Percentiles rank a stretch among this genome's conserved stretches.
Evolutionary conservation across 208 protist species (phyloP).

Genomic region (Ichthyophonus hoferi): DNA sequence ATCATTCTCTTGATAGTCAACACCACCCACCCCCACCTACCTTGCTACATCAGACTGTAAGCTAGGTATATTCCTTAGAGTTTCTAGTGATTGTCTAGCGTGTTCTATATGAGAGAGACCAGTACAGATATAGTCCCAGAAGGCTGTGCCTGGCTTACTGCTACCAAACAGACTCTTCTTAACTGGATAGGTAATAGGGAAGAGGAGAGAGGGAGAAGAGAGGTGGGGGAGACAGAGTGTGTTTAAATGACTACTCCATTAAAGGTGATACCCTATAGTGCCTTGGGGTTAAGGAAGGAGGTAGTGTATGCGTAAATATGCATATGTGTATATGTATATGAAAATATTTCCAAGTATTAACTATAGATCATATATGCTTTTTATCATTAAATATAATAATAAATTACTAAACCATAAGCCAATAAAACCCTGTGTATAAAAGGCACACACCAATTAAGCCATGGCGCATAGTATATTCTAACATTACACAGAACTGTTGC

Average conservation of each 20-base stretch:
- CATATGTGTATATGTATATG: not conserved
- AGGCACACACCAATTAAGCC: not conserved
- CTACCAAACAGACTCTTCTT: not conserved
- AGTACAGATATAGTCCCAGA: not conserved
- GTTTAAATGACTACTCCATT: no score
- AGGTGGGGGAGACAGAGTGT: no score
- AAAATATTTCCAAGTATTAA: no score
- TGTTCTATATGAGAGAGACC: not conserved
- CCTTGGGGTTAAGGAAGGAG: no score
- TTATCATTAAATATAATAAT: no score
- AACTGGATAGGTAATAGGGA: no score
- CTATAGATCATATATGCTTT: no score
- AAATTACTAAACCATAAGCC: no score
- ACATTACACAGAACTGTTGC: slow-evolving; percentile 24
- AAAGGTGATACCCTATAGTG: no score
- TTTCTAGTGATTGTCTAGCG: not conserved
- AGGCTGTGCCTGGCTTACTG: not conserved
- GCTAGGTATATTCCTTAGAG: not conserved
- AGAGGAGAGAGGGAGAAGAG: no score
- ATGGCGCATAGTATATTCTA: slow-evolving; percentile 8
- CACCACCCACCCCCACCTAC: not conserved
- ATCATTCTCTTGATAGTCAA: not conserved
- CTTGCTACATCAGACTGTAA: slow-evolving; percentile 6
- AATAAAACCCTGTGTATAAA: no score
- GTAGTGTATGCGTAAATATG: not conserved